phyloP scores from a whole-genome alignment of 2,329 filamentous ascomycete species.

The Blastomyces emzantsi region DNA sequence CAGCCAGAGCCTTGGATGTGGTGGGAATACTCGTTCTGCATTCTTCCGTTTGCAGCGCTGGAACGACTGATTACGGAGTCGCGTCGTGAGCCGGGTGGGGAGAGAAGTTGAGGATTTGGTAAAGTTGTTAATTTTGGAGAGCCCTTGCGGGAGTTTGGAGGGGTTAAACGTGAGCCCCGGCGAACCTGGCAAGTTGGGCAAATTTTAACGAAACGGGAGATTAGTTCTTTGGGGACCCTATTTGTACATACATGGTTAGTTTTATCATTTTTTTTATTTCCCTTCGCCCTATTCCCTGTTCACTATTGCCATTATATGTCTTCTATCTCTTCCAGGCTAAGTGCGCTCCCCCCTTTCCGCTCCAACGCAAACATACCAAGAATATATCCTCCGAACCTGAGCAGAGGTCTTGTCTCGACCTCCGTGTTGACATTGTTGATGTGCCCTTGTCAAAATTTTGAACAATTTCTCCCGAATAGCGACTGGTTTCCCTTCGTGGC shows the following conservation, averaged over 20 bases:
- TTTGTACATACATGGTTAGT: conserved; percentile 8
- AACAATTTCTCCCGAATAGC: conserved; percentile 45
- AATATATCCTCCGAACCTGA: conserved; percentile 42
- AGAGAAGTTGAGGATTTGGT: conserved; percentile 30
- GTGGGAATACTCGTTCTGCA: conserved; percentile 18
- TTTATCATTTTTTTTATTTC: background rate
- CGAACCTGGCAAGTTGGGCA: conserved; percentile 43
- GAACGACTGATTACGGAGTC: conserved; percentile 28
- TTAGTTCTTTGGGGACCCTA: conserved; percentile 45
- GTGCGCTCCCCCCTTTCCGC: background rate
- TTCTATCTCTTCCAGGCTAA: background rate
- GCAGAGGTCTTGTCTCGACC: conserved; percentile 47
- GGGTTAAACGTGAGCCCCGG: conserved; percentile 34
- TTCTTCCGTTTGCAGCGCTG: conserved; percentile 18
- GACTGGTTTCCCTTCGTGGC: conserved; percentile 45
- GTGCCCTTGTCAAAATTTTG: conserved; percentile 43
- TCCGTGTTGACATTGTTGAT: conserved; percentile 44
- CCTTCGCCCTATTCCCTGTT: background rate
- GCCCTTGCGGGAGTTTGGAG: conserved; percentile 32
- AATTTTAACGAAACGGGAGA: conserved; percentile 44
- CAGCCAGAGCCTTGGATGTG: conserved; percentile 17
- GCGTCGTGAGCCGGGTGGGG: conserved; percentile 29
- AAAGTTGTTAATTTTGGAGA: conserved; percentile 31
- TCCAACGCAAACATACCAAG: conserved; percentile 33
- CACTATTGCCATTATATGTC: background rate